Conservation (phyloP, 352 stramenopile species). For the Aphanomyces invadans region DNA sequence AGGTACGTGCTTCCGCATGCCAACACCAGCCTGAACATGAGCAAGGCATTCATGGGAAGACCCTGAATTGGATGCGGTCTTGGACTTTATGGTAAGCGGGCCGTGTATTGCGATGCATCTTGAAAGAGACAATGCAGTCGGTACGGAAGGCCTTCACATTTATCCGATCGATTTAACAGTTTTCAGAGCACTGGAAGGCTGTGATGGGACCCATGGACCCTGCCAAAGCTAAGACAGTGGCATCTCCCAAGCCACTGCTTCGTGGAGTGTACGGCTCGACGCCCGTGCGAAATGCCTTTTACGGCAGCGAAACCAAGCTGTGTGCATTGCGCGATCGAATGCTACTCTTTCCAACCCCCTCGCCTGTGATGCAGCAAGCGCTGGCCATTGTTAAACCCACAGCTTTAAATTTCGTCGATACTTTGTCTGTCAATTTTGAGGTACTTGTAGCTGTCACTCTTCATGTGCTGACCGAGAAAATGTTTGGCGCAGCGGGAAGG, state of each 20-base stretch:
- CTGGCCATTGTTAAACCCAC: constrained; percentile 35
- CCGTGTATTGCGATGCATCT: constrained; percentile 60
- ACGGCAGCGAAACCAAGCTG: constrained; percentile 45
- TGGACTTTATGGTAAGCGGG: constrained; percentile 48
- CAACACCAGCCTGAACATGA: neutral
- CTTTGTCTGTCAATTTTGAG: constrained; percentile 12
- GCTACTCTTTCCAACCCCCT: constrained; percentile 43
- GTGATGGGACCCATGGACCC: constrained; percentile 60
- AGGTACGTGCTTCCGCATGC: constrained; percentile 22
- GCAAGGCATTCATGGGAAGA: constrained; percentile 31
- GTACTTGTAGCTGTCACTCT: neutral
- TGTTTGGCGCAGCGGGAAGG: constrained; percentile 1
- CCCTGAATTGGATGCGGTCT: constrained; percentile 35
- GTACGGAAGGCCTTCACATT: constrained; percentile 6
- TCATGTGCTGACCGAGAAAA: too few relatives aligned
- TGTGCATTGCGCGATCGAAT: constrained; percentile 54
- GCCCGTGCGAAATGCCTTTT: constrained; percentile 50
- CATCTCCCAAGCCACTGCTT: constrained; percentile 46
- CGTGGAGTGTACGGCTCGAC: constrained; percentile 65
- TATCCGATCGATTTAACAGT: constrained; percentile 25
- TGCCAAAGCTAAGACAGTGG: constrained; percentile 33
- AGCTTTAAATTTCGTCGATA: constrained; percentile 2
- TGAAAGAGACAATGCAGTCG: constrained; percentile 22
- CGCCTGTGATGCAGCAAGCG: constrained; percentile 31
- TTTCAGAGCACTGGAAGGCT: constrained; percentile 30